These are phyloP conservation scores for Solanum paucissectum DNA, from an alignment of 257 asterid genomes.

Conservation along the genomic window DNA sequence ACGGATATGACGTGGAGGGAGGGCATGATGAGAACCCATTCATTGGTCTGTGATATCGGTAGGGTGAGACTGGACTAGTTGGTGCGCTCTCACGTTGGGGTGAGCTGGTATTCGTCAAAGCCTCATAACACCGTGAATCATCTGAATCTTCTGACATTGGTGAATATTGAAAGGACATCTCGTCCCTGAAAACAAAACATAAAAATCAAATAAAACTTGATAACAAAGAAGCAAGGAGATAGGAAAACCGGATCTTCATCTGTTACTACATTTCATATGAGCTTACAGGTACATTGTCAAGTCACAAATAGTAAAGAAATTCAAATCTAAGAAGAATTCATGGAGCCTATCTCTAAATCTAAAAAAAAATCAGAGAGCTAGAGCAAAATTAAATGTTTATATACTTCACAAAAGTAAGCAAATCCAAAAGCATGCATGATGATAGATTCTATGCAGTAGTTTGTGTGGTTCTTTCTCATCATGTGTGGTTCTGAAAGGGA, in stretches of 20 bases:
- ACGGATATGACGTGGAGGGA: constrained; percentile 34
- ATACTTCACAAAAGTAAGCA: neutral
- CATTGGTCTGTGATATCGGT: constrained; percentile 57
- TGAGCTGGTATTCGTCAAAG: constrained; percentile 36
- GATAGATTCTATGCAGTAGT: neutral
- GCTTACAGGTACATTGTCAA: neutral
- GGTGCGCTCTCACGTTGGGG: constrained; percentile 80
- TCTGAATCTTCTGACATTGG: constrained; percentile 98
- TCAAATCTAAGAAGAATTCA: neutral
- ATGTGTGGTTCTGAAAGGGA: neutral
- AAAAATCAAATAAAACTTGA: neutral
- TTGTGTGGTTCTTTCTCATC: neutral
- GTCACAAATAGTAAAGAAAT: neutral
- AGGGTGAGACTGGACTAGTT: constrained; percentile 87
- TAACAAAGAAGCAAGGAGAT: neutral
- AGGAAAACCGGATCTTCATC: neutral
- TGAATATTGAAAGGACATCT: constrained; percentile 62
- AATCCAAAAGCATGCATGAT: neutral
- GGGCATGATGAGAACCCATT: constrained; percentile 29
- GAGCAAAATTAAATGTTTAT: neutral
- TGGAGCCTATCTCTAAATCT: neutral
- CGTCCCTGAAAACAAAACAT: constrained; percentile 55
- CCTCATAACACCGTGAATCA: constrained; percentile 65
- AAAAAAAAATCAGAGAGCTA: neutral
- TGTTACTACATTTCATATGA: neutral